Evolutionary conservation across 208 protist species (phyloP), one percentile per base, ranked within the genome.

Genomic region (Borovskyia barvae): DNA sequence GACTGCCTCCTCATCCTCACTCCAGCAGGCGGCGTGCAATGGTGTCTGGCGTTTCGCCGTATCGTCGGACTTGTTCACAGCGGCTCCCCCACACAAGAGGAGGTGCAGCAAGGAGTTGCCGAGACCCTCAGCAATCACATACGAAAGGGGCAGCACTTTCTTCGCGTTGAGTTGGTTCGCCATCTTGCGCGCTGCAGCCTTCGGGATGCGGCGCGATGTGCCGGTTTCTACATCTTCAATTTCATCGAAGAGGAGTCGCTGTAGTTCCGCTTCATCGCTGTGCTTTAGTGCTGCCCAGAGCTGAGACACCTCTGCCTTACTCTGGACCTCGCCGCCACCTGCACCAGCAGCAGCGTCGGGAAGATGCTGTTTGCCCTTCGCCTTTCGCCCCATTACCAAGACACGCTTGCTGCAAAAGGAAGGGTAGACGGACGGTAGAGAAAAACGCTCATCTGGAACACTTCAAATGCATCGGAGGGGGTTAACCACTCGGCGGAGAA

Each of bases 201-300:
- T 77, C 39, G n/a, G 51, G 33, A 52, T 41, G 0, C 25, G 36
- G 3, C 42, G 60, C 35, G 59, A 25, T 2, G 42, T 61, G 20
- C 56, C 66, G 3, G 50, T 79, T n/a, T 71, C 60, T 9, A 50
- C 37, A 41, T 80, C 66, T 19, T 66, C 61, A 3, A 67, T 24
- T n/a, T 56, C 52, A 14, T 65, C 45, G 26, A 84, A 77, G 26
- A 86, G 60, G 0, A 82, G 46, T 20, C 57, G 35, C 28, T 51
- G 62, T 2, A 90, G 64, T 4, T 48, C 58, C 14, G 74, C 65
- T 22, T 63, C 61, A 45, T 85, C 68, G 12, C 62, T 49, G 32
- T 77, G 70, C 50, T 80, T 78, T 3, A 87, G 41, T 17, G 63
- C 74, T 0, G 62, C 72, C 76, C 71, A 85, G 24, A 85, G 60